phyloP scores from a whole-genome alignment of 2,329 filamentous ascomycete species.

The Xylariaceae sp. region DNA sequence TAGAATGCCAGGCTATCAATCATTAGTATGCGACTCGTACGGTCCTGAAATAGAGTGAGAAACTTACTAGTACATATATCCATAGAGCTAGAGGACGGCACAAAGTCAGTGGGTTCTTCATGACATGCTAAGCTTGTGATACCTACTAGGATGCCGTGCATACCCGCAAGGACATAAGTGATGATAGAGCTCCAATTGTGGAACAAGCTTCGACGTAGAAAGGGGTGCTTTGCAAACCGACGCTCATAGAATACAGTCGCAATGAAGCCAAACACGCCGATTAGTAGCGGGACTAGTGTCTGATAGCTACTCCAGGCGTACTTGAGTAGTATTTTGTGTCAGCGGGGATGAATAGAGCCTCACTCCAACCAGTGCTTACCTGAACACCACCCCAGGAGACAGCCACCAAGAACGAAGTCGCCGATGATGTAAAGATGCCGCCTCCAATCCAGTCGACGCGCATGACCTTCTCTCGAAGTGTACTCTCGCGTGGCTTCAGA shows the following conservation, averaged over 20 bases:
- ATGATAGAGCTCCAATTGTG: slow-evolving; percentile 10
- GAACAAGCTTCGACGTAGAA: slow-evolving; percentile 12
- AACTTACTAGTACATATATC: slow-evolving; percentile 22
- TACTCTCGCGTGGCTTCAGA: slow-evolving; percentile 28
- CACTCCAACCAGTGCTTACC: slow-evolving; percentile 8
- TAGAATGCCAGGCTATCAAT: slow-evolving; percentile 32
- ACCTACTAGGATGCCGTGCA: slow-evolving; percentile 12
- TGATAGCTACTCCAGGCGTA: slow-evolving; percentile 9
- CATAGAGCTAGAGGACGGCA: slow-evolving; percentile 16
- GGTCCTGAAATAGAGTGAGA: neutral
- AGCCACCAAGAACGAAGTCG: slow-evolving; percentile 41
- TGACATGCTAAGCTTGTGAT: no score
- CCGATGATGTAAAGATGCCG: slow-evolving; percentile 37
- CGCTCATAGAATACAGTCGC: slow-evolving; percentile 12
- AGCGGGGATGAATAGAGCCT: neutral
- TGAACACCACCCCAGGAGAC: slow-evolving; percentile 40
- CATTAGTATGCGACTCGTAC: no score
- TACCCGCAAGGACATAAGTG: slow-evolving; percentile 7
- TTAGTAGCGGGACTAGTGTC: slow-evolving; percentile 12
- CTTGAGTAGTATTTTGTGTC: slow-evolving; percentile 3
- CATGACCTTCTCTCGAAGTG: slow-evolving; percentile 28
- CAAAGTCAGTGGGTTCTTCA: neutral
- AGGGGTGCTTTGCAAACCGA: slow-evolving; percentile 9
- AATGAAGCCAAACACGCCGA: slow-evolving; percentile 13
- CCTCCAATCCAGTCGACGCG: slow-evolving; percentile 44